A percentile compares a stretch with the other conserved stretches of the same genome.
These are phyloP conservation scores for Trichoderma afroharzianum DNA, from an alignment of 2,329 filamentous ascomycete genomes.

Conservation along the genomic window DNA sequence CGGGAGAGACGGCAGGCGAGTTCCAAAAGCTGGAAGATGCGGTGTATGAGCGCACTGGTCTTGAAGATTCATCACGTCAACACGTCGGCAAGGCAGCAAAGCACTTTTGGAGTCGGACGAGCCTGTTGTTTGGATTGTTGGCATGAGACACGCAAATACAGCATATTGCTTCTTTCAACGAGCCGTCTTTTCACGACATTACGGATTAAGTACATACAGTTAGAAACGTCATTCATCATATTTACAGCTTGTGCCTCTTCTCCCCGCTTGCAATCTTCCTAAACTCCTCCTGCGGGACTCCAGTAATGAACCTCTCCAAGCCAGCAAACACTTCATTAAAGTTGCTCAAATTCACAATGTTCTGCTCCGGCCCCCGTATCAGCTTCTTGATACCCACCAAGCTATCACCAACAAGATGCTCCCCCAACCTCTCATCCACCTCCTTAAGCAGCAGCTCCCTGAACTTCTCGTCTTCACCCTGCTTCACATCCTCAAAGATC, in stretches of 20 bases:
- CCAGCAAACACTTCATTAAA: slow-evolving; percentile 83
- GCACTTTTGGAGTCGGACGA: slow-evolving; percentile 82
- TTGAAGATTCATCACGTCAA: slow-evolving; percentile 47
- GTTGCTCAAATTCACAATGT: slow-evolving; percentile 71
- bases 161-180: not conserved
- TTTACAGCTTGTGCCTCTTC: slow-evolving; percentile 94
- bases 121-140: slow-evolving; percentile 76
- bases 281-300: slow-evolving; percentile 86
- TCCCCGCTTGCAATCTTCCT: slow-evolving; percentile 76
- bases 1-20: slow-evolving; percentile 24
- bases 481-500: slow-evolving; percentile 59
- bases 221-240: not conserved
- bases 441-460: slow-evolving; percentile 68
- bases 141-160: slow-evolving; percentile 31
- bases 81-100: slow-evolving; percentile 60
- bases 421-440: slow-evolving; percentile 75
- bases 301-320: slow-evolving; percentile 72
- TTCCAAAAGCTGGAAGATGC: slow-evolving; percentile 46
- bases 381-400: slow-evolving; percentile 81
- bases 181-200: not conserved
- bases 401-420: slow-evolving; percentile 75
- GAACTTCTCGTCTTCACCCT: slow-evolving; percentile 67
- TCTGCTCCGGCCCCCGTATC: slow-evolving; percentile 69
- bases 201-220: not conserved
- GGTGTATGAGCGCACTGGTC: slow-evolving; percentile 42